These are phyloP conservation scores for Sordaria brevicollis DNA, from an alignment of 495 filamentous ascomycete genomes.

Conservation along the genomic window DNA sequence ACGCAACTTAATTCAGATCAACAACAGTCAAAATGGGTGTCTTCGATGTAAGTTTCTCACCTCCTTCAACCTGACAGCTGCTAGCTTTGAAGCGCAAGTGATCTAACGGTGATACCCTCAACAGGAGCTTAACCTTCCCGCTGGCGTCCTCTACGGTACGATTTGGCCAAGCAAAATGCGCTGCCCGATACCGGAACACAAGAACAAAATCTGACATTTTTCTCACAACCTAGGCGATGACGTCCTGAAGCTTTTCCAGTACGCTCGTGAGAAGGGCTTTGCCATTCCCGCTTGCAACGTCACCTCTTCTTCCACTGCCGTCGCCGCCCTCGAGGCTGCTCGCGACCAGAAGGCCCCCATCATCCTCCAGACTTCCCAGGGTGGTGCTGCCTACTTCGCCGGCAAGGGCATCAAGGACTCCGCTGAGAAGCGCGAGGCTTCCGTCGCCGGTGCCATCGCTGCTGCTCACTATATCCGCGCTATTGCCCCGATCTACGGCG, in stretches of 20 bases:
- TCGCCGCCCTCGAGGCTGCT: slow-evolving; percentile 86
- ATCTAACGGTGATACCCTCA: background rate
- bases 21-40: slow-evolving; percentile 4
- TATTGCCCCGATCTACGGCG: slow-evolving; percentile 75
- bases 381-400: slow-evolving; percentile 88
- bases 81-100: background rate
- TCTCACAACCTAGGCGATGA: slow-evolving; percentile 53
- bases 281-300: slow-evolving; percentile 84
- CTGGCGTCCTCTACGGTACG: slow-evolving; percentile 7
- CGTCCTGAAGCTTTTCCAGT: slow-evolving; percentile 73
- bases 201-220: background rate
- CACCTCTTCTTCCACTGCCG: slow-evolving; percentile 82
- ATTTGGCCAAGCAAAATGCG: background rate
- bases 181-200: slow-evolving; percentile 1
- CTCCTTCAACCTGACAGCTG: background rate
- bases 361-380: slow-evolving; percentile 86
- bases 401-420: slow-evolving; percentile 87
- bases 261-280: slow-evolving; percentile 73
- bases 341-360: slow-evolving; percentile 79
- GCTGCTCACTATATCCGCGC: slow-evolving; percentile 89
- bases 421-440: slow-evolving; percentile 62
- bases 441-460: slow-evolving; percentile 77
- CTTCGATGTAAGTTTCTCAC: slow-evolving; percentile 1
- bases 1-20: background rate
- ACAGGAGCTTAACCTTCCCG: slow-evolving; percentile 2